Evolutionary conservation across 2,329 filamentous ascomycete species (phyloP).

Genomic region (Cercospora zeae-maydis): DNA sequence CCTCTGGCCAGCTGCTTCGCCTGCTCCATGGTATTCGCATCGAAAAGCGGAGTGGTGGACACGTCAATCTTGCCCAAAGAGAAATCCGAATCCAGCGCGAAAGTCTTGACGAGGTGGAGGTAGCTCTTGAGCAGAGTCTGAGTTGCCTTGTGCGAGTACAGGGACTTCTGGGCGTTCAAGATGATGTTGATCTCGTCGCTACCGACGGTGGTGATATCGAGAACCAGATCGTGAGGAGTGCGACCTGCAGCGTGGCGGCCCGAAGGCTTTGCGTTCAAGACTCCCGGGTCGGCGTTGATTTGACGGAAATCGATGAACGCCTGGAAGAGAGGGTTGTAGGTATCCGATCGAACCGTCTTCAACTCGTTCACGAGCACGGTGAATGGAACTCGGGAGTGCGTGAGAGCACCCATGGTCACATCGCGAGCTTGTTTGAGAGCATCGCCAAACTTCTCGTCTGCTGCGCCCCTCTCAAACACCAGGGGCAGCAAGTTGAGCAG

Average conservation of each 20-base stretch:
- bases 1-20: background rate
- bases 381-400: background rate
- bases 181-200: background rate
- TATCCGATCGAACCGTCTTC: background rate
- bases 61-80: background rate
- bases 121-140: background rate
- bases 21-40: background rate
- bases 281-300: background rate
- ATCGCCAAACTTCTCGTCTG: background rate
- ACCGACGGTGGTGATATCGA: background rate
- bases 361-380: background rate
- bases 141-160: slow-evolving; percentile 1
- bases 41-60: background rate
- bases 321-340: background rate
- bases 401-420: background rate
- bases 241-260: background rate
- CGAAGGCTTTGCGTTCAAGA: background rate
- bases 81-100: background rate
- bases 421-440: background rate
- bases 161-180: background rate
- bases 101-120: slow-evolving; percentile 2
- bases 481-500: background rate
- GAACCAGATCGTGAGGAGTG: background rate
- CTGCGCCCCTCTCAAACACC: background rate
- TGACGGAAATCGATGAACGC: background rate